These are phyloP conservation scores for Neltuma alba DNA, from an alignment of 306 rosid species.

Conservation along the genomic window DNA sequence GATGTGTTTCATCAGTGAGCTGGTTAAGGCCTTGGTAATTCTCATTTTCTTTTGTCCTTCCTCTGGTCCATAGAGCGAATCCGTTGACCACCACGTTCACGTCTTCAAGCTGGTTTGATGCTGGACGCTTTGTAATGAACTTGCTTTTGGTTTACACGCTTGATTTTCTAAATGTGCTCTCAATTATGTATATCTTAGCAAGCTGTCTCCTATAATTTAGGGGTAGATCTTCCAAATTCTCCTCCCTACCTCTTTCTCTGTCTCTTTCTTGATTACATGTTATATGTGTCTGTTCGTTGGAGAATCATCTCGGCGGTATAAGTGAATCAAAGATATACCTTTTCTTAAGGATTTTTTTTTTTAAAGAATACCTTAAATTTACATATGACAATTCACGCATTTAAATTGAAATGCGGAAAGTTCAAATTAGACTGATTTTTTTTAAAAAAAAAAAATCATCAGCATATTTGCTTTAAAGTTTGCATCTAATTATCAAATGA, in stretches of 20 bases:
- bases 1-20: slow-evolving; percentile 18
- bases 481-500: slow-evolving; percentile 30
- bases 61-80: background rate
- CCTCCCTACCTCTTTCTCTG: background rate
- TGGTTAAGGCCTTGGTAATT: background rate
- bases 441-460: background rate
- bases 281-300: background rate
- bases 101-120: slow-evolving; percentile 13
- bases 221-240: slow-evolving; percentile 2
- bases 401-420: background rate
- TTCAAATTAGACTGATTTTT: background rate
- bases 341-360: background rate
- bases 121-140: slow-evolving; percentile 16
- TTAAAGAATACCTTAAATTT: background rate
- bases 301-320: background rate
- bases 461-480: background rate
- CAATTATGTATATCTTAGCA: background rate
- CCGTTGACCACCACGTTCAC: background rate
- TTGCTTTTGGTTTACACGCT: slow-evolving; percentile 5
- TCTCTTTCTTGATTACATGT: background rate
- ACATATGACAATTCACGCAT: background rate
- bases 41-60: background rate
- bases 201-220: background rate
- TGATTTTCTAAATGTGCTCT: background rate
- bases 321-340: background rate